These are phyloP conservation scores for Stachybotrys echinatus DNA, from an alignment of 2,329 filamentous ascomycete genomes.

Conservation along the genomic window DNA sequence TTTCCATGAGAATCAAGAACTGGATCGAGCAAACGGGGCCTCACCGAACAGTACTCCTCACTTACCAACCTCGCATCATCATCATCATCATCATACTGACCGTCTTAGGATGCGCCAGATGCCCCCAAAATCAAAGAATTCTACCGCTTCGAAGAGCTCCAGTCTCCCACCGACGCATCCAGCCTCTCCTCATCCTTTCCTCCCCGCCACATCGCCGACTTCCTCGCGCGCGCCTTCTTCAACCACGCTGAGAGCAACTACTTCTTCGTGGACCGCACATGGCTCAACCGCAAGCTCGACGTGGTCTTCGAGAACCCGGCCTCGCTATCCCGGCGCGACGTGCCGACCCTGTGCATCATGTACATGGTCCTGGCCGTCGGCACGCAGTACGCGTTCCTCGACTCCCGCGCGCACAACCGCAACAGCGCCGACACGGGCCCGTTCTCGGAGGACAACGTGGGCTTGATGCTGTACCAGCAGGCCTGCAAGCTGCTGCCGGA, in stretches of 20 bases:
- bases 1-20: slow-evolving; percentile 45
- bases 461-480: slow-evolving; percentile 51
- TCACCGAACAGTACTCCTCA: slow-evolving; percentile 16
- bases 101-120: slow-evolving; percentile 17
- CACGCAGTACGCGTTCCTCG: slow-evolving; percentile 45
- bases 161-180: slow-evolving; percentile 31
- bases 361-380: slow-evolving; percentile 44
- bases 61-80: neutral
- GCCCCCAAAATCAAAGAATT: slow-evolving; percentile 31
- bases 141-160: slow-evolving; percentile 40
- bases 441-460: slow-evolving; percentile 46
- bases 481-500: slow-evolving; percentile 50
- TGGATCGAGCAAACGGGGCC: slow-evolving; percentile 38
- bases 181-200: slow-evolving; percentile 35
- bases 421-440: slow-evolving; percentile 13
- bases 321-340: slow-evolving; percentile 31
- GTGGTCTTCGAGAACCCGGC: slow-evolving; percentile 33
- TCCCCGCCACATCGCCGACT: slow-evolving; percentile 40
- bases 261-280: slow-evolving; percentile 39
- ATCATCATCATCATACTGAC: too few species aligned
- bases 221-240: slow-evolving; percentile 41
- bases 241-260: slow-evolving; percentile 42
- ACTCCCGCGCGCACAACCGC: slow-evolving; percentile 19
- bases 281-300: slow-evolving; percentile 35
- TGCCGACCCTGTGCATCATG: slow-evolving; percentile 37